Evolutionary conservation across 1,139 yeast species (phyloP).

Genomic region (Nakaseomyces delphensis): DNA sequence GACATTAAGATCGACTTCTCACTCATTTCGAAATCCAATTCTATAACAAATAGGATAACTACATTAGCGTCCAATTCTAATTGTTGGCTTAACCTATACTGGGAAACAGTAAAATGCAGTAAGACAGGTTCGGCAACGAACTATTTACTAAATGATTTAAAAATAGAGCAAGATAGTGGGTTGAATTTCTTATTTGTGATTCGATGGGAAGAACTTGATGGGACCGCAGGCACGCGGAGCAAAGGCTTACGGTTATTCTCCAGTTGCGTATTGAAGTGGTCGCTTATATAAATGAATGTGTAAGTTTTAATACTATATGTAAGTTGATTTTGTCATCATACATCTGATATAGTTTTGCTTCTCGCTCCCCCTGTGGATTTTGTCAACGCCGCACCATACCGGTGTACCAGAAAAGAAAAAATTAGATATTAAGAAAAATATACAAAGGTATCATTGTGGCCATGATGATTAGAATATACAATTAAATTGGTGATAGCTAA

Average conservation of each 20-base stretch:
- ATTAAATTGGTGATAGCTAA: too few species aligned
- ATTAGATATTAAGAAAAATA: too few species aligned
- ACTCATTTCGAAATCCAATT: slow-evolving; percentile 9
- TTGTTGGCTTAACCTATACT: slow-evolving; percentile 35
- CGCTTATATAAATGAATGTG: neutral
- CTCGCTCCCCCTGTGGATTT: neutral
- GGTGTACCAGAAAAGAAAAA: too few species aligned
- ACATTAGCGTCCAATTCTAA: slow-evolving; percentile 23
- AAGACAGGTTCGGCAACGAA: slow-evolving; percentile 9
- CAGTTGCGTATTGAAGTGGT: neutral
- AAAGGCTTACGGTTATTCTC: slow-evolving; percentile 46
- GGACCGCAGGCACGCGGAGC: slow-evolving; percentile 50
- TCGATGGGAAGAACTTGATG: slow-evolving; percentile 60
- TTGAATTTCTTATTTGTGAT: slow-evolving; percentile 18
- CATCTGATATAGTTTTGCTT: too few species aligned
- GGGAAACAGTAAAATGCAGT: slow-evolving; percentile 27
- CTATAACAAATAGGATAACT: slow-evolving; percentile 15
- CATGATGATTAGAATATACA: too few species aligned
- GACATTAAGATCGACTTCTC: slow-evolving; percentile 24
- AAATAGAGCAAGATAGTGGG: slow-evolving; percentile 17
- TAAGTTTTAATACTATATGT: neutral
- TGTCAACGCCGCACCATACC: neutral
- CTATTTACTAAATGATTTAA: slow-evolving; percentile 10
- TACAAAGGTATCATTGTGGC: too few species aligned
- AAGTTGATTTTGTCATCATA: neutral